Evolutionary conservation across 2,329 filamentous ascomycete genomes (phyloP).

Genomic region (Colletotrichum trifolii): DNA sequence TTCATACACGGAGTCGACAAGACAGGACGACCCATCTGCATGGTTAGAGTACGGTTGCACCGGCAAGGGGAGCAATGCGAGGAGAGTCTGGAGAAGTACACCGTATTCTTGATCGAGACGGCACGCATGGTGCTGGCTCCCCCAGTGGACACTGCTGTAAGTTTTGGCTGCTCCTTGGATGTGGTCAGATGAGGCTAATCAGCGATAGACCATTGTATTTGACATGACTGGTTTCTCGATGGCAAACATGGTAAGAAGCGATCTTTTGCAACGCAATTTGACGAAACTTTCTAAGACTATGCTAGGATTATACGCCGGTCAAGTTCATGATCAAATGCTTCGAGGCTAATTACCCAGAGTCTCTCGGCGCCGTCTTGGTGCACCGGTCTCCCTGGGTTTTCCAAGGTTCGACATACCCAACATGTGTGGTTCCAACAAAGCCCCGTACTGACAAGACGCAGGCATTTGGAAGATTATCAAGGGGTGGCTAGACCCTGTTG

Average conservation of each 20-base stretch:
- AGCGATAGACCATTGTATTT: slow-evolving; percentile 82
- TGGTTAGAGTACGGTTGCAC: slow-evolving; percentile 86
- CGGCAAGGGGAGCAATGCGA: slow-evolving; percentile 84
- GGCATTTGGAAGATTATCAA: slow-evolving; percentile 97
- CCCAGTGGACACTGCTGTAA: slow-evolving; percentile 90
- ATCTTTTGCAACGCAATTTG: background rate
- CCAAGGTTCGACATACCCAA: slow-evolving; percentile 70
- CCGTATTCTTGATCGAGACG: slow-evolving; percentile 94
- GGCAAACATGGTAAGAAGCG: slow-evolving; percentile 83
- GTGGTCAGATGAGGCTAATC: slow-evolving; percentile 1
- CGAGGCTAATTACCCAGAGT: slow-evolving; percentile 98
- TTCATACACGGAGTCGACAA: slow-evolving; percentile 91
- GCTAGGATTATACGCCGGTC: slow-evolving; percentile 88
- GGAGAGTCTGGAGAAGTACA: slow-evolving; percentile 86
- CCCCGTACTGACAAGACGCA: slow-evolving; percentile 44
- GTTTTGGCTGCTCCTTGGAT: slow-evolving; percentile 48
- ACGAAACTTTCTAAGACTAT: slow-evolving; percentile 36
- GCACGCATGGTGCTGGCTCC: slow-evolving; percentile 83
- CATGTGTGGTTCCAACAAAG: background rate
- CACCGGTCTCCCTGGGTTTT: slow-evolving; percentile 99
- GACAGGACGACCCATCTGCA: slow-evolving; percentile 84
- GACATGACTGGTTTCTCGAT: slow-evolving; percentile 95
- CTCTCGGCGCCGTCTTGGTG: slow-evolving; percentile 86
- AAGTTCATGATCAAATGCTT: slow-evolving; percentile 99
- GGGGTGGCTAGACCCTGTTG: slow-evolving; percentile 96